Conservation (phyloP, 2,329 filamentous ascomycete genomes). For the Scedosporium boydii region DNA sequence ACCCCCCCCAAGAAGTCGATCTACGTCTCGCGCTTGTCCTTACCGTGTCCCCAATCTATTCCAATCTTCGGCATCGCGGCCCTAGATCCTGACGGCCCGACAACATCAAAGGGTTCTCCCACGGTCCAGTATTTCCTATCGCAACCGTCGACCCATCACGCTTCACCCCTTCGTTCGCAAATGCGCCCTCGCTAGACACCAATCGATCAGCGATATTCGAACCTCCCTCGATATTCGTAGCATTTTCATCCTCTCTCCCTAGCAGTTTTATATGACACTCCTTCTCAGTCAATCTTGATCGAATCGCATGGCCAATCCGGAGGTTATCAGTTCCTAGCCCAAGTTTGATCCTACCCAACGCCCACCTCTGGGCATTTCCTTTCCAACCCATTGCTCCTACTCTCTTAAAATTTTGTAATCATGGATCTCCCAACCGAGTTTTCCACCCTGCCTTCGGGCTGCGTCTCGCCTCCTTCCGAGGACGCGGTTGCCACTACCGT, state of each 20-base stretch:
- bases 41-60: not conserved
- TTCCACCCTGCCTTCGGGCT: constrained; percentile 4
- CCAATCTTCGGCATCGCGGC: not conserved
- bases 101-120: not conserved
- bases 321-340: not conserved
- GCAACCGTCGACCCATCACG: too few species aligned
- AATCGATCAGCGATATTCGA: too few species aligned
- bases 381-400: not conserved
- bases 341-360: not conserved
- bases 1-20: not conserved
- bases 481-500: not conserved
- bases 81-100: not conserved
- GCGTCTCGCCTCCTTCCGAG: not conserved
- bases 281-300: not conserved
- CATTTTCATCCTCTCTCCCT: too few species aligned
- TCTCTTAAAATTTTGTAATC: not conserved
- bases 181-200: too few species aligned
- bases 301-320: not conserved
- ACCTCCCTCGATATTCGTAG: too few species aligned
- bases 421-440: constrained; percentile 7
- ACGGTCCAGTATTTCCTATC: too few species aligned
- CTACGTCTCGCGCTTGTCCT: not conserved
- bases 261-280: not conserved
- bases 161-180: too few species aligned
- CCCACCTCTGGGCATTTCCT: not conserved